Percentiles rank a stretch among this genome's conserved stretches.
Evolutionary conservation across 2,329 filamentous ascomycete genomes (phyloP).

Genomic region (Fusarium sp.): DNA sequence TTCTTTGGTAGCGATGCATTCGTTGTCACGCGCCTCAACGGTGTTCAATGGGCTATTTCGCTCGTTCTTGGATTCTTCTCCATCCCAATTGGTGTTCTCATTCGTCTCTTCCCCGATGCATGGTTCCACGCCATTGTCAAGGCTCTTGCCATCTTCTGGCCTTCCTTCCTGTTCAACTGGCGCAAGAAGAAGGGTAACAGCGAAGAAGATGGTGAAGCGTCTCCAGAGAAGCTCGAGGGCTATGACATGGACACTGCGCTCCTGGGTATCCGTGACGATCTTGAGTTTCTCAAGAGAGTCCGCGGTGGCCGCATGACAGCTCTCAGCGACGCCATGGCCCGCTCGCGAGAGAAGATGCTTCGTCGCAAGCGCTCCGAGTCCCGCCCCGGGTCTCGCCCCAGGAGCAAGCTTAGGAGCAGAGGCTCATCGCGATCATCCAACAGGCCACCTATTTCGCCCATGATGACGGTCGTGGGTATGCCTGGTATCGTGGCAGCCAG

Average conservation of each 20-base stretch:
- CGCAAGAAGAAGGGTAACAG: conserved; percentile 35
- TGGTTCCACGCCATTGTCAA: conserved; percentile 50
- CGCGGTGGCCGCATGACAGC: conserved; percentile 40
- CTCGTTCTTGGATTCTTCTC: conserved; percentile 83
- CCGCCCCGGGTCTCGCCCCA: conserved; percentile 32
- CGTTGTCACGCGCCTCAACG: conserved; percentile 73
- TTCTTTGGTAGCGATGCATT: conserved; percentile 74
- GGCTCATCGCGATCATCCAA: conserved; percentile 42
- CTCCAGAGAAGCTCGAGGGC: conserved; percentile 34
- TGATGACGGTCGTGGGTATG: conserved; percentile 45
- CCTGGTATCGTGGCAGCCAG: conserved; percentile 43
- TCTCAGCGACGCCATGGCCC: conserved; percentile 41
- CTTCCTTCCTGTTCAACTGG: conserved; percentile 33
- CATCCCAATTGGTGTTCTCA: conserved; percentile 79
- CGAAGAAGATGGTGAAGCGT: conserved; percentile 30
- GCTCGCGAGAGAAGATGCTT: conserved; percentile 37
- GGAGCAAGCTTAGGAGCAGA: conserved; percentile 39
- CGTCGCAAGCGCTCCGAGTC: conserved; percentile 42
- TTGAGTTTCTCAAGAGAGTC: conserved; percentile 38
- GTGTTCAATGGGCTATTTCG: conserved; percentile 84
- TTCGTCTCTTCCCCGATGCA: conserved; percentile 82
- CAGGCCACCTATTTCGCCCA: conserved; percentile 41
- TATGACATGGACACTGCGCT: conserved; percentile 42
- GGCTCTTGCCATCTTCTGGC: conserved; percentile 29
- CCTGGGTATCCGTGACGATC: conserved; percentile 38